phyloP scores from a whole-genome alignment of 2,329 filamentous ascomycete species.

The Calonectria fujianensis region DNA sequence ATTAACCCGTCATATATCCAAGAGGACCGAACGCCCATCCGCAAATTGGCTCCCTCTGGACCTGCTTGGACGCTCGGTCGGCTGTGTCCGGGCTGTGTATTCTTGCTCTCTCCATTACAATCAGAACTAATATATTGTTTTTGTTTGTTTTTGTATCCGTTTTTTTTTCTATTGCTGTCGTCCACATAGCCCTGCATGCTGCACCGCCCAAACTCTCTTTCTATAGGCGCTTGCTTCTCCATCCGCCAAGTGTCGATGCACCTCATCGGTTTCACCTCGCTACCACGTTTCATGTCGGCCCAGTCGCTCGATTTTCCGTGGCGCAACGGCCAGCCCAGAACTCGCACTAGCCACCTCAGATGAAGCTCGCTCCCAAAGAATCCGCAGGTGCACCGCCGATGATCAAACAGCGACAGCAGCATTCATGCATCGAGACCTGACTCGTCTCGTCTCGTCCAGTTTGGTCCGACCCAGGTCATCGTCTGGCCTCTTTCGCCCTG shows the following conservation, averaged over 20 bases:
- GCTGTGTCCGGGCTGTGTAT: slow-evolving; percentile 8
- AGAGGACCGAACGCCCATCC: slow-evolving; percentile 12
- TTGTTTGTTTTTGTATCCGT: neutral
- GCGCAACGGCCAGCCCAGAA: slow-evolving; percentile 12
- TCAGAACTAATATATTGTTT: neutral
- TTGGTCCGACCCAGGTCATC: slow-evolving; percentile 2
- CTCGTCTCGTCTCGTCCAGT: slow-evolving; percentile 36
- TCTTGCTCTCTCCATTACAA: no score
- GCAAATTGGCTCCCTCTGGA: slow-evolving; percentile 3
- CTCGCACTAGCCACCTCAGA: slow-evolving; percentile 25
- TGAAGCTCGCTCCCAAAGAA: slow-evolving; percentile 9
- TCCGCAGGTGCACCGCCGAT: neutral
- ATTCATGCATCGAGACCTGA: slow-evolving; percentile 28
- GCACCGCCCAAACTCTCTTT: slow-evolving; percentile 6
- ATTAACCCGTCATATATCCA: slow-evolving; percentile 18
- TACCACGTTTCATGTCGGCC: slow-evolving; percentile 24
- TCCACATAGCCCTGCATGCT: neutral
- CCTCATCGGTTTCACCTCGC: slow-evolving; percentile 28
- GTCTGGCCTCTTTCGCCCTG: slow-evolving; percentile 26
- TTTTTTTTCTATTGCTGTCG: no score
- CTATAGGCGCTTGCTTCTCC: neutral
- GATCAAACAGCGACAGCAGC: slow-evolving; percentile 19
- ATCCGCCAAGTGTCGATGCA: slow-evolving; percentile 15
- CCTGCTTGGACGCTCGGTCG: neutral
- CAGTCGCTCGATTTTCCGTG: slow-evolving; percentile 7